Base-by-base conservation (phyloP, 75 land plant species). In the Sequoiadendron giganteum region DNA sequence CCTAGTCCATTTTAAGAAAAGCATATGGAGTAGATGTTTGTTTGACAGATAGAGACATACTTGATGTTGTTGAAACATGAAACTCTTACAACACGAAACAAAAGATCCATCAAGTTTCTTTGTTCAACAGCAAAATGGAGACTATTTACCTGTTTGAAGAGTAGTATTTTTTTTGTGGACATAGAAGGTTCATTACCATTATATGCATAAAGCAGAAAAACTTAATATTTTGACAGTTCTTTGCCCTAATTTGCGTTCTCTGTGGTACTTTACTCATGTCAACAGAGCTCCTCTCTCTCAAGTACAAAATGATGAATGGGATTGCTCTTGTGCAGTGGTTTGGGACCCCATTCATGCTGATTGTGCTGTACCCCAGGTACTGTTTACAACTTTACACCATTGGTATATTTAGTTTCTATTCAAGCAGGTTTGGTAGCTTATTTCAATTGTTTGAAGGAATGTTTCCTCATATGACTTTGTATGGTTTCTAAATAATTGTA, bases 281-380 rank as follows among this genome's bases (percentile, higher is more conserved):
- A 21, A 80, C 87, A 90, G 91, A 61, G 90, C 90, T 78, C 91
- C 91, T 19, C 77, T 90, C 47, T 47, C 28, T 43, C 85, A 77
- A 52, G 87, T 52, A 5, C 87, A 88, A 58, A 83, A 85, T 86
- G 90, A 90, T 85, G 90, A 70, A 30, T 90, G 91, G 91, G 91
- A 90, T 42, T 90, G 91, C 68, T 90, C 87, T 34, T 90, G 91
- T 47, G 87, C 85, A 32, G 83, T 90, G 32, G 85, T 72, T n/a
- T 90, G 91, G 91, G 91, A 90, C 86, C 91, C 91, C 65, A 54
- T 83, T 49, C 91, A 90, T 89, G 90, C 91, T 82, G 90, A 90
- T 89, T 90, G 91, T 83, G 90, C 90, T 40, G 91, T 90, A 43
- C 91, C 91, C 39, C 91, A 90, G 90, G 91, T 90, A 78, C 58